Evolutionary conservation across 108 stramenopile species (phyloP).

Genomic region (Pseudonitzschia multistriata): DNA sequence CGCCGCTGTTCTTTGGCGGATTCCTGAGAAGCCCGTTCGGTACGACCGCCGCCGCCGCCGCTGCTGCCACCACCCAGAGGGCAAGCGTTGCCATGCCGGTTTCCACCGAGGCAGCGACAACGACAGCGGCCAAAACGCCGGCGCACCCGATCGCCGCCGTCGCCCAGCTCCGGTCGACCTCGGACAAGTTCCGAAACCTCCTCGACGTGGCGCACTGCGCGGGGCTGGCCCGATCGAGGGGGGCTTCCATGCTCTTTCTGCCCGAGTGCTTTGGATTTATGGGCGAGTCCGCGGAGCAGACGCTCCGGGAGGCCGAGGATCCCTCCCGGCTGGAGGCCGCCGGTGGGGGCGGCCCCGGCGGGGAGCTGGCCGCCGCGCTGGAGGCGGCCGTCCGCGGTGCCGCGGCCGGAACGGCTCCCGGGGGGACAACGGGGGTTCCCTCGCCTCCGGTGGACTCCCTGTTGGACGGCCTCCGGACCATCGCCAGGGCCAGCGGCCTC

Average conservation of each 20-base stretch:
- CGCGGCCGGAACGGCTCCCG: background rate
- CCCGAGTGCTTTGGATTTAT: constrained; percentile 87
- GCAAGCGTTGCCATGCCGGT: too few species aligned
- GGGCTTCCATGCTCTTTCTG: constrained; percentile 74
- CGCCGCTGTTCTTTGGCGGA: too few species aligned
- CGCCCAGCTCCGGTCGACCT: constrained; percentile 76
- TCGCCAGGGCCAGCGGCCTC: constrained; percentile 53
- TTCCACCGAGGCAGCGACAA: too few species aligned
- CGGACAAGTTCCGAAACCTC: constrained; percentile 66
- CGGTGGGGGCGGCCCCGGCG: constrained; percentile 1
- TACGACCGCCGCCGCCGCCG: too few species aligned
- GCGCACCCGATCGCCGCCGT: constrained; percentile 56
- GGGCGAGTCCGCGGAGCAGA: constrained; percentile 63
- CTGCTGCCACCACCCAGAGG: too few species aligned
- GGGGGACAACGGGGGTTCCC: background rate
- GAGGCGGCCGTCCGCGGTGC: background rate
- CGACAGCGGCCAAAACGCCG: too few species aligned
- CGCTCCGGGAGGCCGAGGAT: constrained; percentile 68
- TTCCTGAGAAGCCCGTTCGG: too few species aligned
- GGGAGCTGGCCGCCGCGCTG: constrained; percentile 6
- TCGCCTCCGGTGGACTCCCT: constrained; percentile 33
- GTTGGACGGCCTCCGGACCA: constrained; percentile 64
- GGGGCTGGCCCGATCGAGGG: constrained; percentile 46
- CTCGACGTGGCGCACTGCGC: constrained; percentile 71
- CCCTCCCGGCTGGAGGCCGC: constrained; percentile 11